Conservation (phyloP, 768 basidiomycete genomes). For the Hortiboletus campestris region DNA sequence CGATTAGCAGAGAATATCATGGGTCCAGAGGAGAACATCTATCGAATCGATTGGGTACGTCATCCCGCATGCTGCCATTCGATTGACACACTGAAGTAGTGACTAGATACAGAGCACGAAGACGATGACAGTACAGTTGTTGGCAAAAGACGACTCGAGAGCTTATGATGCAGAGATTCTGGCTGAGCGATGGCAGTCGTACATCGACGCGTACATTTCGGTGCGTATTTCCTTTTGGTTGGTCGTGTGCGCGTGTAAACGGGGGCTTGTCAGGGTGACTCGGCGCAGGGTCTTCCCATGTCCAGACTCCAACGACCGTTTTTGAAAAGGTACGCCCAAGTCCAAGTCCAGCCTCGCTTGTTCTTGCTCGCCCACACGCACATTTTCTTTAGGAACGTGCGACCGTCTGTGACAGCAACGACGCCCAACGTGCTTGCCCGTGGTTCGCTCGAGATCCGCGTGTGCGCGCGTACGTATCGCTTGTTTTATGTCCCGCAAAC, state of each 20-base stretch:
- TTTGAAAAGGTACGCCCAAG: conserved; percentile 53
- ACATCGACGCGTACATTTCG: conserved; percentile 74
- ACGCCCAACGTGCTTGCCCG: conserved; percentile 47
- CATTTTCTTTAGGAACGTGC: conserved; percentile 19
- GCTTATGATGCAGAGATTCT: conserved; percentile 75
- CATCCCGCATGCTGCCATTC: not conserved
- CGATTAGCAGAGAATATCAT: conserved; percentile 66
- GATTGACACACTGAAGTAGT: not conserved
- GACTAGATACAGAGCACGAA: conserved; percentile 61
- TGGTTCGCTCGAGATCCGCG: conserved; percentile 75
- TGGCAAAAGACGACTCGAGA: conserved; percentile 76
- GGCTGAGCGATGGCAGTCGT: conserved; percentile 76
- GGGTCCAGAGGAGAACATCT: conserved; percentile 76
- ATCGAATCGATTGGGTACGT: conserved; percentile 78
- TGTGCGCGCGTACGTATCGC: conserved; percentile 50
- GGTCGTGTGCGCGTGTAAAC: not conserved
- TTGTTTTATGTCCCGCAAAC: conserved; percentile 27
- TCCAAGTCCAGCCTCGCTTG: not conserved
- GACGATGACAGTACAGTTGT: conserved; percentile 67
- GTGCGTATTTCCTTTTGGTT: conserved; percentile 35
- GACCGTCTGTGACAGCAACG: conserved; percentile 15
- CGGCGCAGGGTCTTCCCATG: conserved; percentile 52
- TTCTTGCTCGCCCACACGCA: not conserved
- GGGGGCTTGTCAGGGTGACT: conserved; percentile 44
- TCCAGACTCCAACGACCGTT: conserved; percentile 56